Evolutionary conservation across 2,329 filamentous ascomycete genomes (phyloP).

Genomic region (Cladosporium sp.): DNA sequence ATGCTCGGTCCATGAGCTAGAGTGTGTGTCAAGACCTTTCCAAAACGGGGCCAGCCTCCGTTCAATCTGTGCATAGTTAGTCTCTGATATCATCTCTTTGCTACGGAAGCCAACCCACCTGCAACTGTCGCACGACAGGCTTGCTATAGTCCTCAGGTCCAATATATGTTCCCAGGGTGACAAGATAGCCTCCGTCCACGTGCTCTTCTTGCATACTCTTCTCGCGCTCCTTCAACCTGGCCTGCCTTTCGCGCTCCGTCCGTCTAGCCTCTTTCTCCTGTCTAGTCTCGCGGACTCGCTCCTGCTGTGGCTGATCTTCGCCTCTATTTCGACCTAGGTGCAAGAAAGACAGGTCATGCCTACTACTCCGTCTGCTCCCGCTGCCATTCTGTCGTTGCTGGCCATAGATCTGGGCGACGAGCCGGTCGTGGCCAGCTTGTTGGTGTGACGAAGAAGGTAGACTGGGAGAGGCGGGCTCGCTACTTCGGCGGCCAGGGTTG

Average conservation of each 20-base stretch:
- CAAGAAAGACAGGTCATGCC: conserved; percentile 55
- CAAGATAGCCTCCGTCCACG: conserved; percentile 89
- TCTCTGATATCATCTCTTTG: conserved; percentile 15
- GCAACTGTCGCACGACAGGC: conserved; percentile 76
- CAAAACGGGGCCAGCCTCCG: conserved; percentile 90
- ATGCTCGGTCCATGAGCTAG: conserved; percentile 84
- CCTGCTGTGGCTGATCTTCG: conserved; percentile 35
- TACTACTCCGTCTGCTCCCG: conserved; percentile 42
- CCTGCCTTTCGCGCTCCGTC: conserved; percentile 72
- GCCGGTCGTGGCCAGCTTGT: conserved; percentile 21
- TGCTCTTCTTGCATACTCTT: conserved; percentile 86
- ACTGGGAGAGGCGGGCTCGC: conserved; percentile 19
- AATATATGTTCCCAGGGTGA: conserved; percentile 90
- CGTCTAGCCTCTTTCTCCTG: conserved; percentile 85
- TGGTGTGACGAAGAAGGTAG: conserved; percentile 21
- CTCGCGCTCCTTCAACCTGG: conserved; percentile 77
- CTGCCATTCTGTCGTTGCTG: conserved; percentile 37
- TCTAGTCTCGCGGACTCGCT: conserved; percentile 75
- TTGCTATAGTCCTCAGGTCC: conserved; percentile 93
- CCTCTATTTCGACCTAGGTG: conserved; percentile 48
- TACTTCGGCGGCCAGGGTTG: conserved; percentile 22
- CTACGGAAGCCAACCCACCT: conserved; percentile 51
- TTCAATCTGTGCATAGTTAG: conserved; percentile 65
- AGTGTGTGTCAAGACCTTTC: conserved; percentile 86
- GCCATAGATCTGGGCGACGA: conserved; percentile 37